These are phyloP conservation scores for Cystobasidium pallidum DNA, from an alignment of 1,284 basidiomycete genomes.

Conservation along the genomic window DNA sequence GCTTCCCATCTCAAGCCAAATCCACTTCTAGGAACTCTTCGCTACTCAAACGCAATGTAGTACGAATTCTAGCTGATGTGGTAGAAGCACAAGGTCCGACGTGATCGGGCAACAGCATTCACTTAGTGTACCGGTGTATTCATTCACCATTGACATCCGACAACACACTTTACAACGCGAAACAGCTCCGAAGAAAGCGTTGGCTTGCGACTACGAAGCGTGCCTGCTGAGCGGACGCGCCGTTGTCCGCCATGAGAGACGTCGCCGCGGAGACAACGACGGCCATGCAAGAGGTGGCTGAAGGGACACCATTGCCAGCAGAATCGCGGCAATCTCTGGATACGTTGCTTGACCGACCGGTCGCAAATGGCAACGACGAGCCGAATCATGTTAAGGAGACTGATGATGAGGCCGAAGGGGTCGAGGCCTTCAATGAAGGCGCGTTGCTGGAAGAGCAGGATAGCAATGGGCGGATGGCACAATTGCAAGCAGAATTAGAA, in stretches of 20 bases:
- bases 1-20: background rate
- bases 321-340: slow-evolving; percentile 29
- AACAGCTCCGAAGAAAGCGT: background rate
- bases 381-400: background rate
- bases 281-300: slow-evolving; percentile 23
- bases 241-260: slow-evolving; percentile 6
- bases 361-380: background rate
- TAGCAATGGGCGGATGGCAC: slow-evolving; percentile 42
- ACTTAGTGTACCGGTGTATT: background rate
- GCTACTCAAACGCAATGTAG: background rate
- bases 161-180: background rate
- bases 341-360: slow-evolving; percentile 4
- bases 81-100: background rate
- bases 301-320: slow-evolving; percentile 19
- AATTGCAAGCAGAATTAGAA: slow-evolving; percentile 49
- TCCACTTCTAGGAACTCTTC: background rate
- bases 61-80: background rate
- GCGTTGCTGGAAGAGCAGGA: background rate
- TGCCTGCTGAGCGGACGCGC: slow-evolving; percentile 7
- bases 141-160: background rate
- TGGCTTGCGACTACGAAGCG: background rate
- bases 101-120: slow-evolving; percentile 2
- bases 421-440: background rate
- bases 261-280: background rate
- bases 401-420: background rate